Evolutionary conservation across 1,139 yeast species (phyloP), one percentile per base, ranked within the genome.

Genomic region (Yamadazyma atmosphaerica): DNA sequence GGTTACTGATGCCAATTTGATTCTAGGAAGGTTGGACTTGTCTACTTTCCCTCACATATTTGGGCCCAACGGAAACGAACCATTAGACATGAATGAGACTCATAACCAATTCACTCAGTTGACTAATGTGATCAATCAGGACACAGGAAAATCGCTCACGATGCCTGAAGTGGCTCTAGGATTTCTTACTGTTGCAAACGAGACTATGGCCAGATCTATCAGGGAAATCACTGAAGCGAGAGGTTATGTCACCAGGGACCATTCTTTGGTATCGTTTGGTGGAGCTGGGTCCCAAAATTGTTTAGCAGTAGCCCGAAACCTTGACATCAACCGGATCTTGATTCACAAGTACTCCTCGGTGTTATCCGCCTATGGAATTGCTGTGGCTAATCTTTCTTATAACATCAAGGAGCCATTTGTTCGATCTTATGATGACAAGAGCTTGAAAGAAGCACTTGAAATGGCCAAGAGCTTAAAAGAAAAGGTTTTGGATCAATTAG

Each of bases 1-100:
- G 0, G 72, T 76, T 9, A 76, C 81, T 1, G 81, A 76, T 51
- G 81, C 81, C 10, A 76, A 76, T 40, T 50, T 76, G 40, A 60
- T 72, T 41, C 56, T 72, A 16, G 81, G 81, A 3, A 58, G 80
- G 36, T 66, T 77, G 21, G 54, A 71, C 24, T 75, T 78, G 1
- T 72, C 69, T 17, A 65, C 58, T 39, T 76, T 76, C 50, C 81
- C 81, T 4, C 65, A 68, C 38, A 76, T 75, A 23, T 75, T 75
- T 50, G 81, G 81, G 1, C 78, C 78, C 2, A 58, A 63, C 36
- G 79, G 74, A 47, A 56, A 75, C 43, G 62, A 70, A 46, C 70
- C 77, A 4, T 57, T 76, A 27, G 80, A 76, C 43, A 40, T 39
- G 3, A 72, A 68, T 16, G 57, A 64, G 27, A 68, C 72, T 3